Evolutionary conservation across 2,329 filamentous ascomycete genomes (phyloP).

Genomic region (Fusarium acutatum): DNA sequence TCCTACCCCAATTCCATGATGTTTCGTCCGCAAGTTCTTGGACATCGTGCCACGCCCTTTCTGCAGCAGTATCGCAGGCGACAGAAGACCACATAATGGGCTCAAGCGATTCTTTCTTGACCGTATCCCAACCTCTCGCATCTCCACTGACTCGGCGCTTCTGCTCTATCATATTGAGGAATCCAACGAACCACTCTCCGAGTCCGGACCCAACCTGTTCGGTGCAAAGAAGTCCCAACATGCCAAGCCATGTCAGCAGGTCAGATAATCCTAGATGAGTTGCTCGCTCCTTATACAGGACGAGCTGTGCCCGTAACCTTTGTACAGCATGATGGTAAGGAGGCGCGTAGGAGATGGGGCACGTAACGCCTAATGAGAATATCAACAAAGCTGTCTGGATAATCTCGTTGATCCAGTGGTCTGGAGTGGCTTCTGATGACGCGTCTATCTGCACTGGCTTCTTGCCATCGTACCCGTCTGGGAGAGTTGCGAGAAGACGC

Average conservation of each 20-base stretch:
- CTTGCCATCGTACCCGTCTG: not conserved
- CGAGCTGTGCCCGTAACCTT: not conserved
- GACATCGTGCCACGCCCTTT: not conserved
- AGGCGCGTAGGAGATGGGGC: not conserved
- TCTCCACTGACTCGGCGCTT: rapidly evolving
- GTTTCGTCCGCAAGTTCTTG: not conserved
- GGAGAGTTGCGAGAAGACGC: not conserved
- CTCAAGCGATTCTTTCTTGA: not conserved
- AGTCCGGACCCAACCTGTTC: not conserved
- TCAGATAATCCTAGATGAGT: rapidly evolving
- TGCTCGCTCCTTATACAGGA: not conserved
- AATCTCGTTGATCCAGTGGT: not conserved
- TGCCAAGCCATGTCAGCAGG: not conserved
- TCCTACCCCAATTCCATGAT: not conserved
- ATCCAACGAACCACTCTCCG: not conserved
- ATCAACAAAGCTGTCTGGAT: not conserved
- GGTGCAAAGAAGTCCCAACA: not conserved
- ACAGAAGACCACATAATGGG: not conserved
- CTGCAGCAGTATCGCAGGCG: not conserved
- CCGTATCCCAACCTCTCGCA: rapidly evolving
- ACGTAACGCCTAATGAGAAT: not conserved
- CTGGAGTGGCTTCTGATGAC: rapidly evolving
- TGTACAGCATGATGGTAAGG: not conserved
- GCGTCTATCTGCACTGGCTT: rapidly evolving
- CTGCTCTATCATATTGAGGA: not conserved